Evolutionary conservation across 129 eudicot species (phyloP).

Genomic region (Escallonia rubra): DNA sequence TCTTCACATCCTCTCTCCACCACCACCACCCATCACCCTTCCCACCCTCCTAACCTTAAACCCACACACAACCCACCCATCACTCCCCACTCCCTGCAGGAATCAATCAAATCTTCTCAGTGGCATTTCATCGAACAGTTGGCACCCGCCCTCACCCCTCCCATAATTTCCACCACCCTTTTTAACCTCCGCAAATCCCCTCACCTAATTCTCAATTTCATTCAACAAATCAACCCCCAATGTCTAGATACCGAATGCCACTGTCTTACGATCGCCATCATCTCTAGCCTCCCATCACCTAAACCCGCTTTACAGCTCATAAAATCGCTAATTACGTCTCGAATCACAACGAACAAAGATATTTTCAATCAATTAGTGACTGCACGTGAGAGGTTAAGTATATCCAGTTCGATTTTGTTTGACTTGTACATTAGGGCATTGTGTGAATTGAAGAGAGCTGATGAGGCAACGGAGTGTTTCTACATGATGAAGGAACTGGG

Average conservation of each 20-base stretch:
- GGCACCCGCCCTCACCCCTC: conserved; percentile 40
- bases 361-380: conserved; percentile 35
- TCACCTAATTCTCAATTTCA: conserved; percentile 30
- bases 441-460: conserved; percentile 50
- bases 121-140: conserved; percentile 74
- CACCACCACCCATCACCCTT: conserved; percentile 16
- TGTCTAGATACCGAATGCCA: conserved; percentile 25
- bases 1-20: conserved; percentile 18
- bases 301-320: conserved; percentile 31
- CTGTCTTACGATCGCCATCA: conserved; percentile 44
- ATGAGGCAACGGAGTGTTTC: conserved; percentile 47
- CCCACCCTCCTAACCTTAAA: conserved; percentile 3
- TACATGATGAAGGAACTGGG: conserved; percentile 38
- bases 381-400: conserved; percentile 33
- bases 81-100: conserved; percentile 18
- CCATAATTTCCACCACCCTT: conserved; percentile 41
- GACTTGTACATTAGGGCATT: conserved; percentile 47
- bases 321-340: conserved; percentile 28
- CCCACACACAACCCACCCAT: conserved; percentile 7
- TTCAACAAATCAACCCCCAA: conserved; percentile 24
- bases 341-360: conserved; percentile 10
- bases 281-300: conserved; percentile 31
- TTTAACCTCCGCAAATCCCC: conserved; percentile 44
- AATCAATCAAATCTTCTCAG: conserved; percentile 33
- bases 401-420: conserved; percentile 30